Percentiles rank a stretch among this genome's conserved stretches.
These are phyloP conservation scores for Dendrothele bispora DNA, from an alignment of 768 basidiomycete genomes.

Conservation along the genomic window DNA sequence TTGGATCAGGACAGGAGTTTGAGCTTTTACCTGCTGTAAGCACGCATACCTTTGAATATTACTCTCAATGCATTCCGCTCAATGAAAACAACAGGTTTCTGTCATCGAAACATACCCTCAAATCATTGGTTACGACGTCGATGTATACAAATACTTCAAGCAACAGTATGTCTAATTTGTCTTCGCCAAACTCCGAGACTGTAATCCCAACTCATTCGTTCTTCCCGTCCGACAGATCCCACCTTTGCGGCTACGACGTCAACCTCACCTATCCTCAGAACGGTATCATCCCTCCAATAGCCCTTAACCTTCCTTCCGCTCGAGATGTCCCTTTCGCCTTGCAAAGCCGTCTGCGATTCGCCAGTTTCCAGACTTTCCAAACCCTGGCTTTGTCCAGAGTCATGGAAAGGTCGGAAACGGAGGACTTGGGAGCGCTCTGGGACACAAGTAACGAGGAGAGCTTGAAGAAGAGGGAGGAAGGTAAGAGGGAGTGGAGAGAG, in stretches of 20 bases:
- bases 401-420: slow-evolving; percentile 1
- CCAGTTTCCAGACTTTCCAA: slow-evolving; percentile 4
- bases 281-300: slow-evolving; percentile 28
- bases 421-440: not conserved
- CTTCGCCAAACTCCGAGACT: not conserved
- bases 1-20: slow-evolving; percentile 51
- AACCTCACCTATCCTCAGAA: slow-evolving; percentile 50
- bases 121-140: slow-evolving; percentile 68
- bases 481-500: slow-evolving; percentile 24
- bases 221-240: slow-evolving; percentile 36
- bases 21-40: slow-evolving; percentile 56
- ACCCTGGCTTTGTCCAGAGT: not conserved
- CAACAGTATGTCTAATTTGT: slow-evolving; percentile 4
- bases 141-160: slow-evolving; percentile 67
- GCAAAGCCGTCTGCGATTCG: not conserved
- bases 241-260: slow-evolving; percentile 47
- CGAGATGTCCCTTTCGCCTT: not conserved
- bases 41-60: slow-evolving; percentile 4
- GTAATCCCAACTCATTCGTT: not conserved
- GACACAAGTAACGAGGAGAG: not conserved
- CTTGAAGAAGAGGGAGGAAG: slow-evolving; percentile 12
- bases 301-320: not conserved
- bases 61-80: not conserved
- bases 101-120: slow-evolving; percentile 75
- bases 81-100: slow-evolving; percentile 35